Evolutionary conservation across 257 asterid species (phyloP).

Genomic region (Lantana camara): DNA sequence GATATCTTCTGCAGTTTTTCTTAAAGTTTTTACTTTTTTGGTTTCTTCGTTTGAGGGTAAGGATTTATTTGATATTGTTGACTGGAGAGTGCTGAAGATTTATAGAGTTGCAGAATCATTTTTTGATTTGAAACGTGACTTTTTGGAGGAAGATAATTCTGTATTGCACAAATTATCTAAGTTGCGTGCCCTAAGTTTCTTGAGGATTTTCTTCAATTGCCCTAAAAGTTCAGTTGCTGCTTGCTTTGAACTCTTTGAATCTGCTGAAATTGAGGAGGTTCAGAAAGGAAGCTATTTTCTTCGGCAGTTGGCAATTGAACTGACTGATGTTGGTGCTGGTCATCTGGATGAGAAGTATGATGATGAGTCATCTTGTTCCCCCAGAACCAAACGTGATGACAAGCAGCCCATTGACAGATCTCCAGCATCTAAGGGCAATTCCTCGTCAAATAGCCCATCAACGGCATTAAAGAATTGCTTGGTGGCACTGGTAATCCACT

Average conservation of each 20-base stretch:
- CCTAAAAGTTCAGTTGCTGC: constrained; percentile 66
- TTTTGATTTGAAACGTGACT: constrained; percentile 46
- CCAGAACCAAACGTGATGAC: constrained; percentile 37
- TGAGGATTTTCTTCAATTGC: constrained; percentile 61
- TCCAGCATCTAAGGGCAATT: constrained; percentile 40
- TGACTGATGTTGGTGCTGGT: constrained; percentile 43
- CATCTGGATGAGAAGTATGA: constrained; percentile 31
- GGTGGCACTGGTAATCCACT: constrained; percentile 67
- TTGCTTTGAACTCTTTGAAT: constrained; percentile 74
- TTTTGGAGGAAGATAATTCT: constrained; percentile 60
- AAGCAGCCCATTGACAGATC: constrained; percentile 36
- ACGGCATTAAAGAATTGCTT: constrained; percentile 56
- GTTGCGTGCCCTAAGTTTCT: constrained; percentile 63
- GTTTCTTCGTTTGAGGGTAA: constrained; percentile 70
- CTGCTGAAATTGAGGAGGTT: constrained; percentile 47
- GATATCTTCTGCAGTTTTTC: constrained; percentile 69
- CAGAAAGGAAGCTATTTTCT: constrained; percentile 74
- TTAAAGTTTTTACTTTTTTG: constrained; percentile 56
- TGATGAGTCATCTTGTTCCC: constrained; percentile 34
- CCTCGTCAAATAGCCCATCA: constrained; percentile 32
- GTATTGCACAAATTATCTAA: constrained; percentile 57
- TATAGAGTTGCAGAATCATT: constrained; percentile 50
- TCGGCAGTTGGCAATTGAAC: constrained; percentile 58
- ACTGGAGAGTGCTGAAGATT: constrained; percentile 55
- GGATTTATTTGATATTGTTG: constrained; percentile 68